A percentile compares a stretch with the other conserved stretches of the same genome.
These are phyloP conservation scores for Cutaneotrichosporon sp. DNA, from an alignment of 1,284 basidiomycete genomes.

Conservation along the genomic window DNA sequence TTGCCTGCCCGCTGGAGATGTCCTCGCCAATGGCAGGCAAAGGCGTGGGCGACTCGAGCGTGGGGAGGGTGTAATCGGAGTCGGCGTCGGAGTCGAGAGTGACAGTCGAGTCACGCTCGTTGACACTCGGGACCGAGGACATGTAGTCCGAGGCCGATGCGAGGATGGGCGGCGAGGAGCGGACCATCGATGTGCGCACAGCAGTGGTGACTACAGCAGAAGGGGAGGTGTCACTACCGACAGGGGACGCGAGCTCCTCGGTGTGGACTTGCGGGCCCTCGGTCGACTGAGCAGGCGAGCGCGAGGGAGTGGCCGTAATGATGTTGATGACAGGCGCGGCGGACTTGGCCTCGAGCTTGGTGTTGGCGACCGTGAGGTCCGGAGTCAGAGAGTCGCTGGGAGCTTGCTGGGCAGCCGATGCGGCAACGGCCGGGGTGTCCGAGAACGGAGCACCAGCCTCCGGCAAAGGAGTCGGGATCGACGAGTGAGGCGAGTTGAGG, in stretches of 20 bases:
- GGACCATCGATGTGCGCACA: not conserved
- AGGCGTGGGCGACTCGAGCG: not conserved
- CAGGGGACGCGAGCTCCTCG: not conserved
- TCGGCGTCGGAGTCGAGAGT: not conserved
- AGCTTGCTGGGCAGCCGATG: not conserved
- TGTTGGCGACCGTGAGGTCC: not conserved
- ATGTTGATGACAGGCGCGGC: not conserved
- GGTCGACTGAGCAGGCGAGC: not conserved
- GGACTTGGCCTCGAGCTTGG: not conserved
- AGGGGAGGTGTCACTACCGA: not conserved
- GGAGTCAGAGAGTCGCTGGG: not conserved
- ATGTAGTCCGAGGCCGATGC: not conserved
- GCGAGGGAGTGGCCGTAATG: not conserved
- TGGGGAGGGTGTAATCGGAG: conserved; percentile 1
- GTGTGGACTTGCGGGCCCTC: no score
- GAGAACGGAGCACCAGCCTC: not conserved
- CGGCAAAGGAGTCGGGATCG: not conserved
- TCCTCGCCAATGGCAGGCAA: no score
- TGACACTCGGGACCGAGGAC: not conserved
- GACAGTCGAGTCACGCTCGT: not conserved
- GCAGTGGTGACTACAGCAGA: not conserved
- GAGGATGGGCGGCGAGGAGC: not conserved
- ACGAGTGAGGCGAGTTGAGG: conserved; percentile 1
- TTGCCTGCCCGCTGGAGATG: not conserved
- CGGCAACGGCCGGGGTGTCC: not conserved